phyloP scores from a whole-genome alignment of 495 filamentous ascomycete species.

The Amniculicola lignicola region DNA sequence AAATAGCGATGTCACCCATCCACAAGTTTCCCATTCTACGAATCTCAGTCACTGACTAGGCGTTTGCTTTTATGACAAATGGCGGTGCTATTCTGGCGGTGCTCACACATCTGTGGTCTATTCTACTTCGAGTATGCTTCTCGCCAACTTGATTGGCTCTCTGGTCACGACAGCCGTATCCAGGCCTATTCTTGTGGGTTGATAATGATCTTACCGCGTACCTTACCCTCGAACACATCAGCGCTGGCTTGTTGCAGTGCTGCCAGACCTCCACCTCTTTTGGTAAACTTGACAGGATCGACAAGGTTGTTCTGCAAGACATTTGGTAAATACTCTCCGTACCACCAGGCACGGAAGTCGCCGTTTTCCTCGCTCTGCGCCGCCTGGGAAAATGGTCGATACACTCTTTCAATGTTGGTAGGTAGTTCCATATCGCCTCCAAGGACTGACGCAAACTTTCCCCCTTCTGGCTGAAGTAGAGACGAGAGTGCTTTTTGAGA shows the following conservation, averaged over 20 bases:
- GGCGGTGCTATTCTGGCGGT: conserved; percentile 11
- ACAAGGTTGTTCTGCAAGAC: conserved; percentile 26
- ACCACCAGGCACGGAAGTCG: conserved; percentile 30
- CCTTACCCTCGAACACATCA: conserved; percentile 28
- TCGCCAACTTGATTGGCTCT: background rate
- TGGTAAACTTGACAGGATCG: conserved; percentile 25
- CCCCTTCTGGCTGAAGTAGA: conserved; percentile 27
- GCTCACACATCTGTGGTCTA: conserved; percentile 4
- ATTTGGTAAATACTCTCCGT: conserved; percentile 27
- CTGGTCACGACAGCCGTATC: background rate
- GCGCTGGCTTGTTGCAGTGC: conserved; percentile 20
- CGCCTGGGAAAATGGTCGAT: conserved; percentile 26
- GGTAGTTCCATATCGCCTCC: conserved; percentile 28
- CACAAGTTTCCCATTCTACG: too few relatives aligned
- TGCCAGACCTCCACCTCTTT: conserved; percentile 15
- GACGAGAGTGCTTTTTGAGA: conserved; percentile 29
- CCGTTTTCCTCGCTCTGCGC: conserved; percentile 17
- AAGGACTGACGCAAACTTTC: conserved; percentile 23
- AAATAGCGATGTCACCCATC: too few relatives aligned
- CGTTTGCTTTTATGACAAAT: background rate
- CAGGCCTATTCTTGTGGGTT: conserved; percentile 26
- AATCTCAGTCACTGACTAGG: background rate
- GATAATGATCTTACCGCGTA: conserved; percentile 21
- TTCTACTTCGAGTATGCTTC: background rate
- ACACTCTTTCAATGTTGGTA: conserved; percentile 28